Evolutionary conservation across 2,329 filamentous ascomycete species (phyloP).

Genomic region (Fusarium poae): DNA sequence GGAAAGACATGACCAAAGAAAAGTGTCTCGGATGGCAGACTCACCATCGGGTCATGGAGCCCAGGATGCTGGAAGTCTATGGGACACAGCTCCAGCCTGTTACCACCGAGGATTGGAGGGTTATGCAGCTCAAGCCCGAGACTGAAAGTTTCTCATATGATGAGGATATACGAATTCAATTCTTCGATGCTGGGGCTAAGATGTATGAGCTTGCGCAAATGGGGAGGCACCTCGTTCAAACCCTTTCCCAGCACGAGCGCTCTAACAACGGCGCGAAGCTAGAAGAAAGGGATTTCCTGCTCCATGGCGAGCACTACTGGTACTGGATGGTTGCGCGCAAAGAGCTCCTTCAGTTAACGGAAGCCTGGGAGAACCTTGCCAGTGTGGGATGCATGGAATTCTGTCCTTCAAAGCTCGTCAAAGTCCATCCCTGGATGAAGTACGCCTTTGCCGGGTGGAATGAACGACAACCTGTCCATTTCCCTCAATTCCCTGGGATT

Average conservation of each 20-base stretch:
- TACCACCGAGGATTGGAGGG: conserved; percentile 1
- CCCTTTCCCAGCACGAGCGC: background rate
- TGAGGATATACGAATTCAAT: conserved; percentile 19
- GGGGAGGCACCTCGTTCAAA: background rate
- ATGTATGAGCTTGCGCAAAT: background rate
- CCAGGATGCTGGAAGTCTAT: background rate
- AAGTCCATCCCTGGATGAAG: conserved; percentile 8
- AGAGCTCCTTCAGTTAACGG: background rate
- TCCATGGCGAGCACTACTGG: conserved; percentile 5
- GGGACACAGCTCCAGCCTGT: rapidly evolving
- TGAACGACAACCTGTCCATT: background rate
- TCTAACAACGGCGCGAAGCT: background rate
- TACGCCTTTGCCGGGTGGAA: background rate
- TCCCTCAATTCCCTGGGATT: background rate
- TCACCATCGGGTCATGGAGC: conserved; percentile 11
- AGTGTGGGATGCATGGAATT: conserved; percentile 24
- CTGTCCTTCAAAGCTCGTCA: conserved; percentile 9
- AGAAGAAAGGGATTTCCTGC: background rate
- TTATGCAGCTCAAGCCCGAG: background rate
- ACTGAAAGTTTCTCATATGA: conserved; percentile 3
- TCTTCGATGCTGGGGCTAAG: conserved; percentile 24
- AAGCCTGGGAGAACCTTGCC: conserved; percentile 27
- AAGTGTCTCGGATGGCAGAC: conserved; percentile 22
- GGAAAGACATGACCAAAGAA: rapidly evolving
- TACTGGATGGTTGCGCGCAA: conserved; percentile 4